phyloP scores from a whole-genome alignment of 2,329 filamentous ascomycete species.

The Cladosporium austrohemisphaericum region DNA sequence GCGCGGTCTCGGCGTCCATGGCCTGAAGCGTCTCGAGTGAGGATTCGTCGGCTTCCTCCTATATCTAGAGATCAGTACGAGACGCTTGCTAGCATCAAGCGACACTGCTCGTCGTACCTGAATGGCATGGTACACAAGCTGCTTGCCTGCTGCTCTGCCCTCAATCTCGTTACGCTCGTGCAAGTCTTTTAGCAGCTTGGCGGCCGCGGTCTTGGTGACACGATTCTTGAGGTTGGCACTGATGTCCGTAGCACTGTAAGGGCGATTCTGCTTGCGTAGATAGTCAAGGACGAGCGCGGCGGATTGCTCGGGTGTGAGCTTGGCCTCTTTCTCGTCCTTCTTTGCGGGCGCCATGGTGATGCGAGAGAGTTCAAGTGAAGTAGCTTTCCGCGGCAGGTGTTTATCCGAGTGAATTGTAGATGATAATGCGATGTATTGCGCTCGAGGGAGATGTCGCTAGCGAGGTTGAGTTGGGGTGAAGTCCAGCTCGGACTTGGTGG shows the following conservation, averaged over 20 bases:
- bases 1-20: slow-evolving; percentile 48
- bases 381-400: neutral
- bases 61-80: slow-evolving; percentile 13
- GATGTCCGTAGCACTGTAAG: slow-evolving; percentile 35
- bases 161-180: slow-evolving; percentile 58
- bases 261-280: slow-evolving; percentile 31
- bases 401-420: neutral
- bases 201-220: slow-evolving; percentile 48
- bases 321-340: slow-evolving; percentile 28
- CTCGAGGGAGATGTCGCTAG: too few species aligned
- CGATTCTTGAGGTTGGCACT: slow-evolving; percentile 34
- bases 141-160: slow-evolving; percentile 57
- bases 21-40: slow-evolving; percentile 47
- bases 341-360: slow-evolving; percentile 32
- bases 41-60: slow-evolving; percentile 49
- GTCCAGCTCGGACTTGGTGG: neutral
- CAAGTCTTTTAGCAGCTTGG: slow-evolving; percentile 61
- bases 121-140: slow-evolving; percentile 57
- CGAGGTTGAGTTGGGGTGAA: neutral
- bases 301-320: slow-evolving; percentile 30
- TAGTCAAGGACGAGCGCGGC: slow-evolving; percentile 30
- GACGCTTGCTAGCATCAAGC: too few species aligned
- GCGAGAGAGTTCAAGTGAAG: neutral
- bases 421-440: neutral
- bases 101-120: slow-evolving; percentile 35